Base-by-base conservation (phyloP, 1,284 basidiomycete species). In the Rhizoctonia solani region DNA sequence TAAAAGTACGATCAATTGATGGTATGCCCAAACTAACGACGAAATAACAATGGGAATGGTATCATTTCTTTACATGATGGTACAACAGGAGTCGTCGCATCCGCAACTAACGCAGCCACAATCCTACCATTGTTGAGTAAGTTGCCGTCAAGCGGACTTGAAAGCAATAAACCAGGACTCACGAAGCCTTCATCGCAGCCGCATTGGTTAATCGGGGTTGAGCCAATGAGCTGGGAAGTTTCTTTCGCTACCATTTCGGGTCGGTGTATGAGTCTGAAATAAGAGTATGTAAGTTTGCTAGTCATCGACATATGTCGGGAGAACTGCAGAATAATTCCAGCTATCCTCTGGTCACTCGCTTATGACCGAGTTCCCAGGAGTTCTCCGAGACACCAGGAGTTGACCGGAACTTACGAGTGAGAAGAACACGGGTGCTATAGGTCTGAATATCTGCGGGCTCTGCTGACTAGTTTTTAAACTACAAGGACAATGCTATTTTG, bases 71-170 rank as follows among this genome's bases (percentile, higher is more conserved):
- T 27, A 56, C 54, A 56, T 56, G 13, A 56, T 56, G 2, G 54
- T 56, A 19, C 54, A 56, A 27, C 54, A 56, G 3, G 39, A n/a
- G n/a, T n/a, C 54, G 21, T 55, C 54, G 37, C 54, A 56, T 16
- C 54, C 54, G 54, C 54, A 56, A 41, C 30, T 27, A 14, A 56
- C 6, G 37, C 54, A 56, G 23, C 54, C 54, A 23, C 54, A 56
- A 41, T 56, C 54, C 54, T 56, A 39, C 4, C 16, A 19, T 9
- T 4, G 29, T 30, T 54, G 6, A 29, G 27, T 16, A 34, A 25
- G 23, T 50, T 25, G 14, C n/a, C n/a, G n/a, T n/a, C n/a, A n/a
- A n/a, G n/a, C n/a, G 21, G 29, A 50, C 29, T 3, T 50, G 2
- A 19, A 50, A n/a, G 21, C 5, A 25, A 14, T 50, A 50, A 21